Percentiles rank a stretch among this genome's conserved stretches.
Conservation (phyloP, 768 basidiomycete species). For the Hydnum rufescens region DNA sequence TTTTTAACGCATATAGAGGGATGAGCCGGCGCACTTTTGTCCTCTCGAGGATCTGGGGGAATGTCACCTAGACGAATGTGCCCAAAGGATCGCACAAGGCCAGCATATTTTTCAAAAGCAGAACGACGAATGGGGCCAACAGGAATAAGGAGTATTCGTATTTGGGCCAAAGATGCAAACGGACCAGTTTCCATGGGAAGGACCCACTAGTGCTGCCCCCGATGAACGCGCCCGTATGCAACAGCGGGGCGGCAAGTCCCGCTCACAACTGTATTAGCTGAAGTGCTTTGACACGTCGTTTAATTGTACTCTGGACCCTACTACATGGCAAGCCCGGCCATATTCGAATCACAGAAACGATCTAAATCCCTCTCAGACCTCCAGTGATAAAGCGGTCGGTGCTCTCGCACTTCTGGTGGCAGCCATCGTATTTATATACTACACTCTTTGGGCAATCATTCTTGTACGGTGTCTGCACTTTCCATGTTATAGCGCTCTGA, state of each 20-base stretch:
- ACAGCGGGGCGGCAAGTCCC: too few relatives aligned
- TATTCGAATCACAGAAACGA: background rate
- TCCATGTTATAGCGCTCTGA: too few relatives aligned
- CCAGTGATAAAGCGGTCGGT: conserved; percentile 63
- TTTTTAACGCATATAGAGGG: conserved; percentile 2
- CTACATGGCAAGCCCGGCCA: background rate
- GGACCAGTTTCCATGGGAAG: conserved; percentile 6
- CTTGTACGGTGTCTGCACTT: conserved; percentile 32
- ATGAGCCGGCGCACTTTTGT: conserved; percentile 33
- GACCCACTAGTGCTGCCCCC: background rate
- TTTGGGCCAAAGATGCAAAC: conserved; percentile 69
- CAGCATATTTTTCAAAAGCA: conserved; percentile 55
- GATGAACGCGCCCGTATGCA: too few relatives aligned
- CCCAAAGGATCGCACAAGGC: conserved; percentile 54
- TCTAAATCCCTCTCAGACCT: background rate
- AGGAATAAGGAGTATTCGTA: conserved; percentile 71
- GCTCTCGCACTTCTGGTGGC: conserved; percentile 63
- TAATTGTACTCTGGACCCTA: background rate
- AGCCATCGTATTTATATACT: conserved; percentile 63
- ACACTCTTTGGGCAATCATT: conserved; percentile 79
- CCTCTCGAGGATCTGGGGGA: conserved; percentile 57
- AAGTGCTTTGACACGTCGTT: too few relatives aligned
- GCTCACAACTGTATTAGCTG: too few relatives aligned
- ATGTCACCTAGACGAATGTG: conserved; percentile 64
- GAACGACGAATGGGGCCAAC: conserved; percentile 52